Conservation (phyloP, 1,284 basidiomycete genomes). For the Mycena sp. region DNA sequence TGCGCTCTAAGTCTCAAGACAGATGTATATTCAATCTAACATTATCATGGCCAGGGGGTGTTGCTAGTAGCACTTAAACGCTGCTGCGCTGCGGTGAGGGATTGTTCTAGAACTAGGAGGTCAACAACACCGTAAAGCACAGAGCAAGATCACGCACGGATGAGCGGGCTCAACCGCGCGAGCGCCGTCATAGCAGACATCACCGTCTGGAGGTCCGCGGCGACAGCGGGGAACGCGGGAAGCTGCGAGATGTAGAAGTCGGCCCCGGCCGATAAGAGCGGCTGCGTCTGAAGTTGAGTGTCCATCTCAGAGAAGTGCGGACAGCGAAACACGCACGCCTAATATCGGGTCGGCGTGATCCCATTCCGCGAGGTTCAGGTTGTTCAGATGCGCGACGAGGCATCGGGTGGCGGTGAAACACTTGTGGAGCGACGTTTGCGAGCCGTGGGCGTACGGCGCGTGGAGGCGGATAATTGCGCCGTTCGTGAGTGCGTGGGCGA, state of each 20-base stretch:
- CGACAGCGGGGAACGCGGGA: neutral
- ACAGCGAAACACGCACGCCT: conserved; percentile 4
- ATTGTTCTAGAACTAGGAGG: no score
- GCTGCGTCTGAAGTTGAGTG: neutral
- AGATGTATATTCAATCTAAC: no score
- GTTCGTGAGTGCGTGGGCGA: conserved; percentile 6
- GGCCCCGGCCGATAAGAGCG: conserved; percentile 1
- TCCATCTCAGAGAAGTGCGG: neutral
- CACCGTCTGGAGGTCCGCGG: neutral
- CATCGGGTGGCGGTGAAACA: conserved; percentile 1
- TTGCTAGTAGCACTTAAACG: no score
- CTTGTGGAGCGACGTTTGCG: neutral
- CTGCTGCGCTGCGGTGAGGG: no score
- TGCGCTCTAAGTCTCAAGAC: no score
- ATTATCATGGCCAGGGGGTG: no score
- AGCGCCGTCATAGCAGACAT: neutral
- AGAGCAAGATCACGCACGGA: conserved; percentile 10
- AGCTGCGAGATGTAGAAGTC: conserved; percentile 1
- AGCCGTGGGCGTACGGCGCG: neutral
- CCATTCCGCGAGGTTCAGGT: neutral
- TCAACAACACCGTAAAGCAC: no score
- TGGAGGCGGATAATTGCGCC: conserved; percentile 13
- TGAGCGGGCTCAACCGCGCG: neutral
- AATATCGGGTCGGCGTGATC: conserved; percentile 9
- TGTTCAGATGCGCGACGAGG: neutral